These are phyloP conservation scores for Ceratobasidium sp. DNA, from an alignment of 1,284 basidiomycete genomes.

Conservation along the genomic window DNA sequence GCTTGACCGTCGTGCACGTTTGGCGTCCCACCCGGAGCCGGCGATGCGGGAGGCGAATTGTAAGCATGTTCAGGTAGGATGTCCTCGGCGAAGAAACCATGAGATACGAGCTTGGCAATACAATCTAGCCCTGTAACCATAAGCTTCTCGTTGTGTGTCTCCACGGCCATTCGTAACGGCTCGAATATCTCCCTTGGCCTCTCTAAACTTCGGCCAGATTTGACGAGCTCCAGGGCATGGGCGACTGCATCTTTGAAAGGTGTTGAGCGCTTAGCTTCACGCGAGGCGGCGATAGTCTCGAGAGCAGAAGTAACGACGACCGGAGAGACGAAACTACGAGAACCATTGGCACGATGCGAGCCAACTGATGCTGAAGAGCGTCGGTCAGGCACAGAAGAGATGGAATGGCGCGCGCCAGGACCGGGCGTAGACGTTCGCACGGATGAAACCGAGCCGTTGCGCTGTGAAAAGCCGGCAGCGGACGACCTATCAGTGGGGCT, in stretches of 20 bases:
- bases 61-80: constrained; percentile 53
- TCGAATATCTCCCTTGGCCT: constrained; percentile 90
- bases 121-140: constrained; percentile 96
- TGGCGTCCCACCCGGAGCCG: constrained; percentile 60
- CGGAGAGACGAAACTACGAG: constrained; percentile 45
- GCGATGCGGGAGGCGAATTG: constrained; percentile 79
- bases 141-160: constrained; percentile 90
- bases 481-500: constrained; percentile 34
- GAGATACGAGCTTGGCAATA: constrained; percentile 94
- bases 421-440: constrained; percentile 42
- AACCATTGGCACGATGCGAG: constrained; percentile 36
- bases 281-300: constrained; percentile 87
- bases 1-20: constrained; percentile 60
- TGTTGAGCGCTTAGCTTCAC: constrained; percentile 87
- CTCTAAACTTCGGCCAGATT: constrained; percentile 75
- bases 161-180: constrained; percentile 91
- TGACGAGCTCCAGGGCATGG: constrained; percentile 85
- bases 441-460: constrained; percentile 40
- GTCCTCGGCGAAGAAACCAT: constrained; percentile 90
- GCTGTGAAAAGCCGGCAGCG: constrained; percentile 28
- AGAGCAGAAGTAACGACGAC: constrained; percentile 84
- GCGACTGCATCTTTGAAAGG: constrained; percentile 87
- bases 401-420: constrained; percentile 29
- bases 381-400: constrained; percentile 20
- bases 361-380: constrained; percentile 25